Evolutionary conservation across 1,284 basidiomycete species (phyloP), one percentile per base, ranked within the genome.

Genomic region (Sporisorium iseilematis-ciliati): DNA sequence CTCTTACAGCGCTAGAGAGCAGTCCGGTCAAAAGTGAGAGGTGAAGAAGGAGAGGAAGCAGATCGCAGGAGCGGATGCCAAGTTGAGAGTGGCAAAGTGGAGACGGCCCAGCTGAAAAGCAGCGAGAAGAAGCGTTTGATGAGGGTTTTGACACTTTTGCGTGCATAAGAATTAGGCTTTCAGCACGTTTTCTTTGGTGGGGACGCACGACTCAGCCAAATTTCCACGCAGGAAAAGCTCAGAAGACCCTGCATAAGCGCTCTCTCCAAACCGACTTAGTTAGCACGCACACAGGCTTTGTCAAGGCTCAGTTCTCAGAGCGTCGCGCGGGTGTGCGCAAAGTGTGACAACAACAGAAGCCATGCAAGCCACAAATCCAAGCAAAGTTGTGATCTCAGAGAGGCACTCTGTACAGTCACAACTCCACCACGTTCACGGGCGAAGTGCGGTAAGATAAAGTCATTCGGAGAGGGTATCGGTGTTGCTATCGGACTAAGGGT

Each of bases 71-170:
- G 8, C 29, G 29, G 8, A 29, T 4, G 35, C n/a, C 41, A 42
- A 42, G 41, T 42, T 35, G 52, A 54, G 43, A 31, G 45, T 46
- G 55, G 55, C 43, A 29, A 57, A 64, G 18, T 40, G 49, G 50
- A 43, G 43, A 21, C 4, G 29, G 4, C 8, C 5, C 29, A 8
- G 29, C 29, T 29, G 29, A 29, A 29, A 8, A 29, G 29, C 29
- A 5, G 29, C 29, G 8, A 8, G 29, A 29, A 29, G 10, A 7
- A 26, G 20, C 46, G 51, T 20, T 20, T 58, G 60, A 62, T 62
- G 16, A 63, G 65, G 38, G 41, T 50, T 63, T 62, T 63, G 60
- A 68, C 65, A 62, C 51, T 57, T 40, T 38, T 38, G 2, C 4
- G 11, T 23, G n/a, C 35, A 29, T 29, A 4, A 29, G 8, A 29